A percentile compares a stretch with the other conserved stretches of the same genome.
Conservation (phyloP, 345 rosid genomes). For the Linum lewisii region DNA sequence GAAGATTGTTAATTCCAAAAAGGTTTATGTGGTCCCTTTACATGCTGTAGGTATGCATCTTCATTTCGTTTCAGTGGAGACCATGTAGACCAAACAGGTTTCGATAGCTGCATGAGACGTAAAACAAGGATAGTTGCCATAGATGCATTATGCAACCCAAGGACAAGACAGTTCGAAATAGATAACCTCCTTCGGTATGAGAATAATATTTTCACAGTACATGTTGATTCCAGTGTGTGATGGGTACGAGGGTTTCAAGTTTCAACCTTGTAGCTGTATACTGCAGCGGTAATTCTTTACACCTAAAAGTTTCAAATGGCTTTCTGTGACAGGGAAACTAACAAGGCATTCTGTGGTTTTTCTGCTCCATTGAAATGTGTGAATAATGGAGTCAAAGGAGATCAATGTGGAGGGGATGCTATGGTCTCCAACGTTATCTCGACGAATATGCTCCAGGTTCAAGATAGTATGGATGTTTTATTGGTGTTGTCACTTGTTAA, state of each 20-base stretch:
- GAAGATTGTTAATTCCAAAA: no score
- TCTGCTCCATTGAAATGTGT: slow-evolving; percentile 34
- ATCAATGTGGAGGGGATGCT: slow-evolving; percentile 18
- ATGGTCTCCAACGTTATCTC: slow-evolving; percentile 15
- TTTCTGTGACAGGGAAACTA: slow-evolving; percentile 58
- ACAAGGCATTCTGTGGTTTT: slow-evolving; percentile 92
- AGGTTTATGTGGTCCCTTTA: slow-evolving; percentile 8
- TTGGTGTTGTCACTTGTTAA: background rate
- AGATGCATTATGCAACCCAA: slow-evolving; percentile 67
- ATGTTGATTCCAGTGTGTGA: background rate
- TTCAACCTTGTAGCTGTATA: background rate
- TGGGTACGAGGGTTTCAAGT: background rate
- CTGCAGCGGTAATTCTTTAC: background rate
- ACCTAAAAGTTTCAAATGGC: slow-evolving; percentile 5
- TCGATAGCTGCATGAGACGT: slow-evolving; percentile 52
- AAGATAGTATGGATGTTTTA: slow-evolving; percentile 3
- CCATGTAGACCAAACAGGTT: slow-evolving; percentile 45
- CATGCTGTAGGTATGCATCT: slow-evolving; percentile 68
- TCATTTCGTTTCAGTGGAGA: slow-evolving; percentile 83
- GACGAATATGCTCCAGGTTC: slow-evolving; percentile 16
- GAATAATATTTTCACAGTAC: slow-evolving; percentile 5
- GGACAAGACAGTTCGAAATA: slow-evolving; percentile 45
- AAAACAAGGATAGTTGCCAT: slow-evolving; percentile 64
- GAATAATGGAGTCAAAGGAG: slow-evolving; percentile 20
- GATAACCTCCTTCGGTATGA: slow-evolving; percentile 57